Conservation (phyloP, 768 basidiomycete species). For the Tricholoma terreum region DNA sequence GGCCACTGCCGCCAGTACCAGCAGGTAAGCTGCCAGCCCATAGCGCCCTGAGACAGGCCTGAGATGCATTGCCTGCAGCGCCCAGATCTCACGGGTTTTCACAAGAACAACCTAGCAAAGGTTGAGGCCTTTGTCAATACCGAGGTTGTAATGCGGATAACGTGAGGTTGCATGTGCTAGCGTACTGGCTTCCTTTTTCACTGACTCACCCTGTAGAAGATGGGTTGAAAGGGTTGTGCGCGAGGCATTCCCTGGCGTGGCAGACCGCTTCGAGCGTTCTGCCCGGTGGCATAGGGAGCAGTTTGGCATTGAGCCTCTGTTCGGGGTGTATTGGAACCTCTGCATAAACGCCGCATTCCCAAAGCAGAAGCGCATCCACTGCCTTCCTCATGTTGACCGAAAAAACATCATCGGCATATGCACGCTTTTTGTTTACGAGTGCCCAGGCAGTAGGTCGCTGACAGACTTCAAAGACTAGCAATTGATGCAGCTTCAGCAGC, state of each 20-base stretch:
- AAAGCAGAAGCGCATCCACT: conserved; percentile 14
- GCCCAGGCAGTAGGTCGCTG: conserved; percentile 26
- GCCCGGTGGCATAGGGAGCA: no score
- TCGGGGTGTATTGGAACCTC: conserved; percentile 28
- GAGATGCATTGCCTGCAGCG: no score
- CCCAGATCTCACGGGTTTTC: not conserved
- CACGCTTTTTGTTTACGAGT: no score
- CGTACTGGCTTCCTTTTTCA: no score
- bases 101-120: not conserved
- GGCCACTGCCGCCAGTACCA: not conserved
- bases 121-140: not conserved
- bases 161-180: no score
- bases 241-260: conserved; percentile 18
- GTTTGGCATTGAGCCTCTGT: no score
- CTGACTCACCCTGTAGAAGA: not conserved
- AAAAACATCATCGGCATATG: no score
- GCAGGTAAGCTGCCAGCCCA: no score
- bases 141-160: not conserved
- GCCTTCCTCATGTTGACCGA: conserved; percentile 25
- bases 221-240: conserved; percentile 6
- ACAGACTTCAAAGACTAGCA: no score
- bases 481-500: no score
- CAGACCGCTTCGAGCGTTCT: conserved; percentile 2
- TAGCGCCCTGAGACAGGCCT: no score
- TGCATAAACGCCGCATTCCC: conserved; percentile 20